phyloP scores from a whole-genome alignment of 768 basidiomycete species.

The Termitomyces sp. region DNA sequence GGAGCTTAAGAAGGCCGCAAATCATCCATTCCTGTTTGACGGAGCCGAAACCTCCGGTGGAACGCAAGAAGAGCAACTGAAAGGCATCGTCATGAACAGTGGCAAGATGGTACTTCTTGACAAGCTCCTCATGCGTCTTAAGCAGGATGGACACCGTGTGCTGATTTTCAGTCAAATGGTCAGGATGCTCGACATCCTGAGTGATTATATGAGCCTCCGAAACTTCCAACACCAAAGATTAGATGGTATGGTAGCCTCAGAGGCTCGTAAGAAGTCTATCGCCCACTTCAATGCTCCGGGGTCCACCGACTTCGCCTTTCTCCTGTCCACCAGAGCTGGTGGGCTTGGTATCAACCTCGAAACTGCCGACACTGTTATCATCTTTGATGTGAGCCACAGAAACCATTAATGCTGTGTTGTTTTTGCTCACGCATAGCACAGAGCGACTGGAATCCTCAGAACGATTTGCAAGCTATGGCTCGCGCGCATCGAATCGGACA shows the following conservation, averaged over 20 bases:
- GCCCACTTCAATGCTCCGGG: conserved; percentile 94
- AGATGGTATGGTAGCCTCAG: conserved; percentile 93
- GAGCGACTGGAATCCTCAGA: conserved; percentile 99
- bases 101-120: conserved; percentile 98
- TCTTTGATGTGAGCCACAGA: conserved; percentile 81
- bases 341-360: conserved; percentile 98
- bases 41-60: conserved; percentile 72
- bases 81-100: conserved; percentile 97
- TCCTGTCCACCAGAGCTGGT: conserved; percentile 94
- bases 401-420: not conserved
- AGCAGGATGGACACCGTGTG: conserved; percentile 91
- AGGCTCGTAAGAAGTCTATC: conserved; percentile 90
- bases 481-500: conserved; percentile 98
- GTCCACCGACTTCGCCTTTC: conserved; percentile 93
- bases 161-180: conserved; percentile 99
- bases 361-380: conserved; percentile 98
- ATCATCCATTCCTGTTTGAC: conserved; percentile 97
- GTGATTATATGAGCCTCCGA: conserved; percentile 89
- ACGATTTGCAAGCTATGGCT: conserved; percentile 98
- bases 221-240: conserved; percentile 92
- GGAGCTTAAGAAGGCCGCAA: conserved; percentile 98
- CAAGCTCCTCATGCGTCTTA: conserved; percentile 87
- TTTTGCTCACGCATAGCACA: conserved; percentile 24
- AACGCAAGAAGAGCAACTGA: conserved; percentile 76
- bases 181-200: conserved; percentile 96